phyloP scores from a whole-genome alignment of 2,329 filamentous ascomycete species.

The Xylariaceae sp. region DNA sequence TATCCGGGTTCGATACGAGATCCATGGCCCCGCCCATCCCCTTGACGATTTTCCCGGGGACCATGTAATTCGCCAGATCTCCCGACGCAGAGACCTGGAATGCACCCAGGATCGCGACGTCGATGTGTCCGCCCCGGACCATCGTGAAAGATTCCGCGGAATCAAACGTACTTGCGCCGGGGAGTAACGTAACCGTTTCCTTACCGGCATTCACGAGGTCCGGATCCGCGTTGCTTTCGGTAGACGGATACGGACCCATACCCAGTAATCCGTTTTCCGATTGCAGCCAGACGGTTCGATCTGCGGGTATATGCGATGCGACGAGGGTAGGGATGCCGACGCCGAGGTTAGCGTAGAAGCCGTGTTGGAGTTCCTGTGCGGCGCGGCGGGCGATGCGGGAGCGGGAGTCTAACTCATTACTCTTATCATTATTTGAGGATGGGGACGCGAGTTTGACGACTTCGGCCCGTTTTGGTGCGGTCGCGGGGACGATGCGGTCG shows the following conservation, averaged over 20 bases:
- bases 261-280: slow-evolving; percentile 83
- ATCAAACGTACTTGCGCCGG: slow-evolving; percentile 73
- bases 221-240: slow-evolving; percentile 64
- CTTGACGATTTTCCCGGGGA: slow-evolving; percentile 81
- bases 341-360: slow-evolving; percentile 75
- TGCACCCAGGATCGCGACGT: slow-evolving; percentile 77
- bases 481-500: slow-evolving; percentile 72
- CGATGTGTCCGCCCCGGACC: slow-evolving; percentile 79
- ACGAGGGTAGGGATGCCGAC: slow-evolving; percentile 86
- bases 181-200: slow-evolving; percentile 75
- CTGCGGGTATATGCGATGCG: slow-evolving; percentile 64
- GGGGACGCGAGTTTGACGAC: slow-evolving; percentile 53
- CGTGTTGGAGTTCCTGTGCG: slow-evolving; percentile 74
- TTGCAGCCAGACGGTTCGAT: slow-evolving; percentile 73
- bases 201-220: slow-evolving; percentile 85
- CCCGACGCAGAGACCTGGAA: slow-evolving; percentile 74
- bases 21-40: slow-evolving; percentile 81
- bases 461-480: slow-evolving; percentile 66
- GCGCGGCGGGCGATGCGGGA: slow-evolving; percentile 71
- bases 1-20: slow-evolving; percentile 63
- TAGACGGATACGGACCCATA: slow-evolving; percentile 70
- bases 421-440: slow-evolving; percentile 29
- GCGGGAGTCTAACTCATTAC: slow-evolving; percentile 44
- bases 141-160: slow-evolving; percentile 78
- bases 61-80: slow-evolving; percentile 86